These are phyloP conservation scores for Dioscorea zingiberensis DNA, from an alignment of 106 monocot genomes.

Conservation along the genomic window DNA sequence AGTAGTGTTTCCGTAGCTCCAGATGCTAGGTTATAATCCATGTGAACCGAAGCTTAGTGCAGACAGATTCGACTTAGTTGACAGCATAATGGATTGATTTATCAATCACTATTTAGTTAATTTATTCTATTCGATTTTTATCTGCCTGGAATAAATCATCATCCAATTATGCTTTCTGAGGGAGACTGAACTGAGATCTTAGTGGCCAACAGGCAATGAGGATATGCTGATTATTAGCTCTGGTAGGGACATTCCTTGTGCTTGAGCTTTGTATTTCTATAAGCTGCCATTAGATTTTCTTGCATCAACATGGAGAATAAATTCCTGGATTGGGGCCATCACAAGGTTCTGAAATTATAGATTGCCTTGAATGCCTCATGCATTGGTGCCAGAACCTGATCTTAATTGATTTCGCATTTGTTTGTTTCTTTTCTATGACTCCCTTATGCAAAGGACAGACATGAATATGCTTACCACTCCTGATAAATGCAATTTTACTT, in stretches of 20 bases:
- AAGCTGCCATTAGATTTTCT: conserved; percentile 19
- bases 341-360: conserved; percentile 5
- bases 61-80: conserved; percentile 11
- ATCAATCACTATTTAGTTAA: conserved; percentile 12
- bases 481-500: background rate
- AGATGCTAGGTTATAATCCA: conserved; percentile 5
- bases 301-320: conserved; percentile 16
- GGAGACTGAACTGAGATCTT: conserved; percentile 9
- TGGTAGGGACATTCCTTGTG: conserved; percentile 11
- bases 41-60: conserved; percentile 9
- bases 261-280: background rate
- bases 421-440: background rate
- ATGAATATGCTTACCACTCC: no score
- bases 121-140: conserved; percentile 5
- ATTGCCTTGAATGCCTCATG: conserved; percentile 2
- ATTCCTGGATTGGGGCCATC: conserved; percentile 10
- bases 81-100: conserved; percentile 14
- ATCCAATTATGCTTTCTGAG: conserved; percentile 3
- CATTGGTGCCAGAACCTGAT: background rate
- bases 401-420: background rate
- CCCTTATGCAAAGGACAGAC: no score
- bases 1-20: conserved; percentile 1
- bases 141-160: conserved; percentile 20
- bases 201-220: conserved; percentile 8
- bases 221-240: conserved; percentile 8